Base-by-base conservation (phyloP, 2,329 filamentous ascomycete genomes). In the Paecilomyces niveus region DNA sequence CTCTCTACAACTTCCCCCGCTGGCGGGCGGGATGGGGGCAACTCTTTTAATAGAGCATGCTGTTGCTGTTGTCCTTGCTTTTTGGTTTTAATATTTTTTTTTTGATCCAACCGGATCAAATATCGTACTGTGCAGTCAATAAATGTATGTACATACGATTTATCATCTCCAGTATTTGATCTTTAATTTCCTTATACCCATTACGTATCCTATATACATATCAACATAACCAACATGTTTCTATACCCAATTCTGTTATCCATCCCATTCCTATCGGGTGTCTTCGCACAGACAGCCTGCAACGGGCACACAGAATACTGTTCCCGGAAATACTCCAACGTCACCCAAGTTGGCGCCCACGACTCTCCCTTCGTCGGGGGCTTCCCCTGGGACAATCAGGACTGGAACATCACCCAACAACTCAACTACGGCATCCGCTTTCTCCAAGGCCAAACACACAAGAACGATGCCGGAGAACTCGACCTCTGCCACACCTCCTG, bases 401-500 rank as follows among this genome's bases (percentile, higher is more conserved):
- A 83, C 61, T 76, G 85, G 55, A 78, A 81, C 4, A 80, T 86
- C 24, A 80, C 79, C 24, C 73, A 75, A 1, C 86, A 89, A 67
- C 77, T 89, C 9, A 72, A 83, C 55, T 74, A 83, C 32, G 87
- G 87, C 15, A 80, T 89, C 49, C 82, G 87, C 22, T 85, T 85
- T 63, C 72, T 89, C 11, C 83, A 87, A 65, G 84, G 80, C 26
- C 86, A 89, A 70, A 85, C 85, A 2, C 86, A 87, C 65, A 63
- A 68, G 33, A 73, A 80, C 39, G 71, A 79, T 56, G 72, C 78
- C n/a, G 80, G 78, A 26, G 70, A 68, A 1, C 78, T 88, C 52
- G 75, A 85, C 63, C 76, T 87, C 68, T 89, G 87, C 70, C 87
- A 90, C 67, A 88, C 85, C 1, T 78, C 77, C 22, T 90, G 87